Conservation (phyloP, 495 filamentous ascomycete genomes). For the Lasiosphaeria ovina region DNA sequence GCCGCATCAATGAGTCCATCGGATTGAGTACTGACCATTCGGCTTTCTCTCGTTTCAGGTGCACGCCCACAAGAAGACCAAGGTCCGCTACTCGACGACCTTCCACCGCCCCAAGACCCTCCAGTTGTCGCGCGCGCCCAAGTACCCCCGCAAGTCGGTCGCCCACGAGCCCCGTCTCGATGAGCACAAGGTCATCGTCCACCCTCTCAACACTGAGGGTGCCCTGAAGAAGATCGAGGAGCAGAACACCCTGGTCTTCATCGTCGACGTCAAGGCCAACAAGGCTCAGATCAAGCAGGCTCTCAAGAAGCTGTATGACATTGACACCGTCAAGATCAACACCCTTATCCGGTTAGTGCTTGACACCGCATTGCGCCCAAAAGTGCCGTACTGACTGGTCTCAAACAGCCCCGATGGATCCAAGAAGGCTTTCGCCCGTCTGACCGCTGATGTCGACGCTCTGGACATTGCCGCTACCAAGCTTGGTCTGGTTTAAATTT, state of each 20-base stretch:
- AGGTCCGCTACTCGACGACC: conserved; percentile 87
- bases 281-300: conserved; percentile 99
- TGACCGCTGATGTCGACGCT: conserved; percentile 95
- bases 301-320: conserved; percentile 99
- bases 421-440: conserved; percentile 97
- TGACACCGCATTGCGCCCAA: not conserved
- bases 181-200: conserved; percentile 83
- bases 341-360: conserved; percentile 84
- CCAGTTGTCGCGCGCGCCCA: conserved; percentile 81
- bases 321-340: conserved; percentile 97
- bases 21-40: conserved; percentile 10
- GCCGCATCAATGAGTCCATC: not conserved
- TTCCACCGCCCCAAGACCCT: conserved; percentile 98
- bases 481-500: conserved; percentile 86
- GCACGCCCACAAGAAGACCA: conserved; percentile 83
- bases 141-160: conserved; percentile 95
- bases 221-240: conserved; percentile 99
- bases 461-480: conserved; percentile 99
- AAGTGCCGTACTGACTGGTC: conserved; percentile 14
- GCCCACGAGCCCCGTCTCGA: conserved; percentile 87
- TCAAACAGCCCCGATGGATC: conserved; percentile 77
- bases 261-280: conserved; percentile 97
- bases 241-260: conserved; percentile 99
- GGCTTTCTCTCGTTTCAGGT: conserved; percentile 39
- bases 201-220: conserved; percentile 91